phyloP scores from a whole-genome alignment of 805 yeast species.

The Barnettozyma wickerhamii region DNA sequence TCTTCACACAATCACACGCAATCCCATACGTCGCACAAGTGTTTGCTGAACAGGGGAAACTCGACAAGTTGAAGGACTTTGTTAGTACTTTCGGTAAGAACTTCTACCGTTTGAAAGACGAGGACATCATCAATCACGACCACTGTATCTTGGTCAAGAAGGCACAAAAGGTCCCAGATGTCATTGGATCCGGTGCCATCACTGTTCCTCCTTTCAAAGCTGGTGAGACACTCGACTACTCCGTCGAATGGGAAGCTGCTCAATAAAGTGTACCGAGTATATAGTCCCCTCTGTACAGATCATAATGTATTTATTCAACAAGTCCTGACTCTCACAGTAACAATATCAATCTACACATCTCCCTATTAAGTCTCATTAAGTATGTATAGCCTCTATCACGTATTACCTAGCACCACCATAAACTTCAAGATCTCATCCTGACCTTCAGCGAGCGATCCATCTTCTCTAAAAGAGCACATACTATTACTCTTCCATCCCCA shows the following conservation, averaged over 20 bases:
- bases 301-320: too few relatives aligned
- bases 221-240: slow-evolving; percentile 70
- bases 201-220: slow-evolving; percentile 83
- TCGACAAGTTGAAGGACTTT: slow-evolving; percentile 67
- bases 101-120: slow-evolving; percentile 60
- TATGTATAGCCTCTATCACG: too few relatives aligned
- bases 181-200: slow-evolving; percentile 40
- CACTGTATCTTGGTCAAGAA: slow-evolving; percentile 53
- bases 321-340: too few relatives aligned
- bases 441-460: slow-evolving; percentile 40
- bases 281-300: too few relatives aligned
- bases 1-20: slow-evolving; percentile 83
- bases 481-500: slow-evolving; percentile 62
- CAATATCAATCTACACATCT: too few relatives aligned
- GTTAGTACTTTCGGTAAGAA: slow-evolving; percentile 68
- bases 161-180: slow-evolving; percentile 54
- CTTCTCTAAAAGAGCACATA: slow-evolving; percentile 47
- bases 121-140: slow-evolving; percentile 40
- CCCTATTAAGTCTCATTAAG: too few relatives aligned
- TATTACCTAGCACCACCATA: slow-evolving; percentile 45
- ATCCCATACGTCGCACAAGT: slow-evolving; percentile 82
- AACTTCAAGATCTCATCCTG: slow-evolving; percentile 43
- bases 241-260: slow-evolving; percentile 59
- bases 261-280: neutral
- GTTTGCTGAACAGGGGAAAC: slow-evolving; percentile 60